Evolutionary conservation across 352 stramenopile genomes (phyloP).

Genomic region (Pythium graminicola): DNA sequence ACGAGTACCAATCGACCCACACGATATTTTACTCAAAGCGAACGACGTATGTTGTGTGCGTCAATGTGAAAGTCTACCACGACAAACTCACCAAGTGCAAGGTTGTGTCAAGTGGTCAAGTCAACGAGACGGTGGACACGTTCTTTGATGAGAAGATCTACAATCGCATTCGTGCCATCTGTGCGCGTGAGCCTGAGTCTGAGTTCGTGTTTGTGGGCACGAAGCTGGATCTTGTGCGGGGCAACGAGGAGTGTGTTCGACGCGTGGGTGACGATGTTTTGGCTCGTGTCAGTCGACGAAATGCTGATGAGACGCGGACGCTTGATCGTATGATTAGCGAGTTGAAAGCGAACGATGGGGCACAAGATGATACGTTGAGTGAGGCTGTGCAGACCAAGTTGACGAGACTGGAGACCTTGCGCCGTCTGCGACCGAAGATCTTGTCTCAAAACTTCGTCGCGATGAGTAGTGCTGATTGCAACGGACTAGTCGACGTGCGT

Average conservation of each 20-base stretch:
- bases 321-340: neutral
- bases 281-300: neutral
- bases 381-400: neutral
- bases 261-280: neutral
- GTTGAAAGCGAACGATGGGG: neutral
- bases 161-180: slow-evolving; percentile 3
- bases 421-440: neutral
- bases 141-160: slow-evolving; percentile 12
- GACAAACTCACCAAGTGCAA: neutral
- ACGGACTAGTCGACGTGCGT: neutral
- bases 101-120: neutral
- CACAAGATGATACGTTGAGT: neutral
- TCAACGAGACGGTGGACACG: neutral
- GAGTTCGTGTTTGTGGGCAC: slow-evolving; percentile 19
- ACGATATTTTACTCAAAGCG: slow-evolving; percentile 12
- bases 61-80: slow-evolving; percentile 5
- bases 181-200: slow-evolving; percentile 1
- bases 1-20: slow-evolving; percentile 13
- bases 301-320: neutral
- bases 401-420: too few species aligned
- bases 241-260: neutral
- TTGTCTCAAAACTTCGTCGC: neutral
- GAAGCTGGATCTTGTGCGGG: neutral
- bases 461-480: slow-evolving; percentile 4
- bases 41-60: slow-evolving; percentile 16